Evolutionary conservation across 2,329 filamentous ascomycete genomes (phyloP), one percentile per base, ranked within the genome.

Genomic region (Sphaerostilbella broomeana): DNA sequence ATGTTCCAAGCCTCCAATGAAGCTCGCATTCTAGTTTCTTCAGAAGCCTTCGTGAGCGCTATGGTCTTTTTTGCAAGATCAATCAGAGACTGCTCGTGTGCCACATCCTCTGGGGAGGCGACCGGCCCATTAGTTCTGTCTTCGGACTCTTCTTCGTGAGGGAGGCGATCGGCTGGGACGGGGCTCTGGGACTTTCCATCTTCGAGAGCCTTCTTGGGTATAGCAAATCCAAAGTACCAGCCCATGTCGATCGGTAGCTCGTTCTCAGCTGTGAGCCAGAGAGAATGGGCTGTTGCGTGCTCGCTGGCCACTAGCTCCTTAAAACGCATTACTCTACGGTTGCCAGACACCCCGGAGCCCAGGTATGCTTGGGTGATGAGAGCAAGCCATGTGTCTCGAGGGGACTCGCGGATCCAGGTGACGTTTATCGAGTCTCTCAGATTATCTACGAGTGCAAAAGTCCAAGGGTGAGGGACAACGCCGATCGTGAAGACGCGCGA

Each of bases 401-500:
- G 64, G 1, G 84, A 80, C 39, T 82, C 67, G 31, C 82, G 75
- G 45, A 89, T 75, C 67, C 78, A 83, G 6, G 68, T 60, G 2
- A 81, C 63, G 33, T 81, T 81, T 34, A 86, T 66, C 2, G 71
- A 64, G 3, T 77, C 70, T 27, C 75, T 70, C 42, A 78, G 72
- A 47, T 78, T 72, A 43, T 78, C 72, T 13, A 97, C 68, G 10
- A 79, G 75, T 38, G 80, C 75, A 28, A 87, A 70, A 2, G 89
- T 95, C 67, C 88, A 94, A 0, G 92, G 92, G 58, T 98, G 92
- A 0, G 90, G 90, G 10, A 97, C 82, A 1, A 81, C 85, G 43
- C 84, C 88, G 47, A 98, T 85, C 3, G 84, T 87, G 65, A 88
- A 97, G 12, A 83, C 57, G 2, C 69, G 70, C 11, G 81, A 80